Evolutionary conservation across 148 eudicot species (phyloP).

Genomic region (Dianthus caryophyllus): DNA sequence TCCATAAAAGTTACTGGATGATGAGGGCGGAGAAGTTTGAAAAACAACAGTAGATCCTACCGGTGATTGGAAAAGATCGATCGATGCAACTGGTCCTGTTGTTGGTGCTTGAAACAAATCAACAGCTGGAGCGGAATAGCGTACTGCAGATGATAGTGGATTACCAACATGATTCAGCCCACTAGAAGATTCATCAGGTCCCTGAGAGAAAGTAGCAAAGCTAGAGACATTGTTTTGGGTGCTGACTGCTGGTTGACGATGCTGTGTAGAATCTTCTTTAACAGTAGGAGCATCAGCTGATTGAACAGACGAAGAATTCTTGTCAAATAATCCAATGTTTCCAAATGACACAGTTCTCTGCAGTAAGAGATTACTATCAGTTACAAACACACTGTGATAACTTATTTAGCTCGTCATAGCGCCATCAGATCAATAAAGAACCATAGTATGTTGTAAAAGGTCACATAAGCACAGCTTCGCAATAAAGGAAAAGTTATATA

Average conservation of each 20-base stretch:
- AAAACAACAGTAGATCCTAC: constrained; percentile 36
- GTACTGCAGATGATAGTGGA: constrained; percentile 33
- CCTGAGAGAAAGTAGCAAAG: constrained; percentile 35
- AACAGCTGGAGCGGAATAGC: constrained; percentile 24
- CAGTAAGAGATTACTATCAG: constrained; percentile 13
- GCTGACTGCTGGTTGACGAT: constrained; percentile 30
- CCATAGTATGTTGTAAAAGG: not conserved
- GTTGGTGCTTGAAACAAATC: constrained; percentile 51
- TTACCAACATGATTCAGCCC: constrained; percentile 51
- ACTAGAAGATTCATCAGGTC: constrained; percentile 37
- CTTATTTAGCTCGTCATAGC: not conserved
- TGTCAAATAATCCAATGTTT: constrained; percentile 56
- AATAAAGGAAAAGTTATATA: not conserved
- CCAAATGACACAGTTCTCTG: constrained; percentile 71
- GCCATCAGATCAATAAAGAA: not conserved
- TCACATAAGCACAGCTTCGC: not conserved
- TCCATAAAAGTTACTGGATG: constrained; percentile 30
- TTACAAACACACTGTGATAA: not conserved
- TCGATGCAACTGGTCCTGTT: constrained; percentile 25
- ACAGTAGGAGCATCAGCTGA: constrained; percentile 33
- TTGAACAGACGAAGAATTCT: constrained; percentile 46
- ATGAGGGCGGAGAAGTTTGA: constrained; percentile 32
- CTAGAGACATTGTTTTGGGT: constrained; percentile 30
- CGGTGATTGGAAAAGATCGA: constrained; percentile 42
- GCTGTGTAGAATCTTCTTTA: constrained; percentile 31